Base-by-base conservation (phyloP, 2,329 filamentous ascomycete genomes). In the Tolypocladium tropicale region DNA sequence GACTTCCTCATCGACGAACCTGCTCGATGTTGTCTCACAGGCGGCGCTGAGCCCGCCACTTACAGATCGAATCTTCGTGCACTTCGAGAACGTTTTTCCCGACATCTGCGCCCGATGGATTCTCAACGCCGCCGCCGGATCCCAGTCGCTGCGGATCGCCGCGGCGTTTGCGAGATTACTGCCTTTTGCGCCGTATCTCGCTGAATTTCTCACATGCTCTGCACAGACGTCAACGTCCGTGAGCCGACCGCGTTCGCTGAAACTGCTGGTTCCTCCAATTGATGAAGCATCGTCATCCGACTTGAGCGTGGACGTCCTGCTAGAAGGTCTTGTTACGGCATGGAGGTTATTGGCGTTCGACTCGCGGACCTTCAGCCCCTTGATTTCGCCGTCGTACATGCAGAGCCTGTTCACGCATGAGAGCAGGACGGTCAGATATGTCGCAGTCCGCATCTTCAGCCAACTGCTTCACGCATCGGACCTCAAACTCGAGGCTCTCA, bases 101-200 rank as follows among this genome's bases (percentile, higher is more conserved):
- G 92, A 96, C 70, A 77, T 95, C 53, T 90, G 88, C 71, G 88
- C 90, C 59, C 79, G 88, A 75, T 95, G 90, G 90, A 76, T 88
- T 49, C 76, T 78, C 65, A 69, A 74, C 67, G 64, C 74, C 32
- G 69, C 70, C 32, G 70, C 68, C 46, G 66, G 70, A 60, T 55
- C 69, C 64, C 62, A 70, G 71, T 63, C 71, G 69, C 63, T 70
- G 64, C 55, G 72, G 36, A 63, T 86, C 54, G 79, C 93, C 60
- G 80, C 85, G 56, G 86, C 89, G 34, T 88, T 96, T 73, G 87
- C 89, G 58, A 82, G 88, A 65, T 79, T 96, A 60, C 70, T 96
- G 63, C 89, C 90, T 21, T 86, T 94, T 76, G 88, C 89, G 61
- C 88, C 90, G 53, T 84, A 93, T 67, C 77, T 97, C 48, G 84